Evolutionary conservation across 257 asterid species (phyloP).

Genomic region (Penstemon eatonii): DNA sequence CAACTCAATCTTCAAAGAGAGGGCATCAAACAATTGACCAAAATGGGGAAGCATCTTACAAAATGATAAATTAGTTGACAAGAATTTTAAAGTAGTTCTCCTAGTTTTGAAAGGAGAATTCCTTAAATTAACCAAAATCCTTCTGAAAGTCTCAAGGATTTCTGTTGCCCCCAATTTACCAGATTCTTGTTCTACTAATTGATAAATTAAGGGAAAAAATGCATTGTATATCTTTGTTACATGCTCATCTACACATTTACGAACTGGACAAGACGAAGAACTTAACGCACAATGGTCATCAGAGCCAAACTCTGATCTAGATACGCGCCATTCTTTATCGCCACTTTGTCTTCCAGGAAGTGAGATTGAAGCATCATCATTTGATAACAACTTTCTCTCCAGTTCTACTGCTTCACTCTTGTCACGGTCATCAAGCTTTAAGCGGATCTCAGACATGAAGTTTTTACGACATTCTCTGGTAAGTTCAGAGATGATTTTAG

Average conservation of each 20-base stretch:
- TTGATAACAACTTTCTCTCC: constrained; percentile 55
- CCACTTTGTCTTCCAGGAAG: constrained; percentile 97
- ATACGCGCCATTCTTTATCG: constrained; percentile 74
- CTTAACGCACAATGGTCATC: constrained; percentile 56
- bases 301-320: constrained; percentile 82
- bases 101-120: constrained; percentile 75
- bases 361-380: constrained; percentile 60
- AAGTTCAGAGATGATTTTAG: constrained; percentile 47
- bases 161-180: constrained; percentile 53
- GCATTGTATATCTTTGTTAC: constrained; percentile 75
- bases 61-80: constrained; percentile 40
- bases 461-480: constrained; percentile 56
- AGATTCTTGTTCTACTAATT: constrained; percentile 50
- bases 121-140: constrained; percentile 57
- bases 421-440: constrained; percentile 68
- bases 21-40: constrained; percentile 66
- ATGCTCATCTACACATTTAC: constrained; percentile 79
- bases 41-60: constrained; percentile 43
- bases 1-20: constrained; percentile 59
- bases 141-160: constrained; percentile 48
- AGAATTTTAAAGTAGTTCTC: constrained; percentile 53
- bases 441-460: constrained; percentile 45
- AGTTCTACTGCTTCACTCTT: constrained; percentile 67
- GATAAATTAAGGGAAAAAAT: constrained; percentile 53
- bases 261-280: constrained; percentile 82